These are phyloP conservation scores for Ilyonectria destructans DNA, from an alignment of 2,329 filamentous ascomycete species.

Conservation along the genomic window DNA sequence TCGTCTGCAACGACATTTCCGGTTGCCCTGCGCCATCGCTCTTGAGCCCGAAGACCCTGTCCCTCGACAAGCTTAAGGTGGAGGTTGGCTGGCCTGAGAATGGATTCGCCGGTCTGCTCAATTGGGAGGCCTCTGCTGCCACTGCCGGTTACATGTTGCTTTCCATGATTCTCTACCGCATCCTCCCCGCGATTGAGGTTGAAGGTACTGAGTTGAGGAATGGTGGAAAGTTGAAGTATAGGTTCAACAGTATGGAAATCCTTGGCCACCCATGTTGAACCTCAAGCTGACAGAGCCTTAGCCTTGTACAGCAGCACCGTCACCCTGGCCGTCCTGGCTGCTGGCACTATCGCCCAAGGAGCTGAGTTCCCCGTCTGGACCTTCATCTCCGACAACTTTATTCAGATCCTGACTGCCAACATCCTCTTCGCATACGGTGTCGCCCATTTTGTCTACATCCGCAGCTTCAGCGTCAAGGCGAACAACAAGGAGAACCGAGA, in stretches of 20 bases:
- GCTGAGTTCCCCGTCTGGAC: conserved; percentile 91
- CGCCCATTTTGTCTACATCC: conserved; percentile 85
- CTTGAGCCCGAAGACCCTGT: conserved; percentile 80
- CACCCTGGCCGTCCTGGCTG: conserved; percentile 79
- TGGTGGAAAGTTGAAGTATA: conserved; percentile 85
- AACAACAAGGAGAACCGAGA: conserved; percentile 82
- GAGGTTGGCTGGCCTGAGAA: conserved; percentile 87
- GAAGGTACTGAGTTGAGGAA: conserved; percentile 80
- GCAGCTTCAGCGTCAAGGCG: conserved; percentile 86
- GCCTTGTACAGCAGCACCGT: conserved; percentile 83
- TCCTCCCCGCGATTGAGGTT: conserved; percentile 81
- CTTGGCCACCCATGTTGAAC: conserved; percentile 24
- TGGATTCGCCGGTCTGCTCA: conserved; percentile 80
- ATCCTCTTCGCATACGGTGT: conserved; percentile 82
- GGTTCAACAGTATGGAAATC: conserved; percentile 78
- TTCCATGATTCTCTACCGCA: conserved; percentile 80
- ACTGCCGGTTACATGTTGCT: conserved; percentile 85
- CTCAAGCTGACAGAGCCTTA: conserved; percentile 55
- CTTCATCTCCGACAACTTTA: conserved; percentile 92
- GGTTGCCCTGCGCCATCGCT: conserved; percentile 92
- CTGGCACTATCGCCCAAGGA: conserved; percentile 84
- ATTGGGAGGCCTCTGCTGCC: conserved; percentile 78
- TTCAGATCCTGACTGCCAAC: conserved; percentile 88
- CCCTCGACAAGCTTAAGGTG: conserved; percentile 80
- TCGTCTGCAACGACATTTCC: conserved; percentile 92